Evolutionary conservation across 1,284 basidiomycete genomes (phyloP).

Genomic region (Irpex rosettiformis): DNA sequence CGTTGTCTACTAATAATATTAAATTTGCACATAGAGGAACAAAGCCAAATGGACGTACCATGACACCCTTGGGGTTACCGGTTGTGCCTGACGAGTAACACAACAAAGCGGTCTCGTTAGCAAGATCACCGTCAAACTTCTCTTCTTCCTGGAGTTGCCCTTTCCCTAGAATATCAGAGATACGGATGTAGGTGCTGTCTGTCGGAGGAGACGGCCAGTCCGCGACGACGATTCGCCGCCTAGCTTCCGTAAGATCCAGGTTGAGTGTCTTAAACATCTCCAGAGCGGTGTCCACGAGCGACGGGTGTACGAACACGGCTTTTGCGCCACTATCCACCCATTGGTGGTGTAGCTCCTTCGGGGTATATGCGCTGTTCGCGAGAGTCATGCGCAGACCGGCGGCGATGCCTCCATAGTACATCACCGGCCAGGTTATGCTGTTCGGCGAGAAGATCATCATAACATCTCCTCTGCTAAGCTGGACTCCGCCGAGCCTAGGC

Average conservation of each 20-base stretch:
- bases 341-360: conserved; percentile 29
- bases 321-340: conserved; percentile 38
- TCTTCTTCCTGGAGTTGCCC: conserved; percentile 16
- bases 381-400: conserved; percentile 33
- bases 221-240: conserved; percentile 26
- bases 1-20: conserved; percentile 30
- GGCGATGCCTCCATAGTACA: conserved; percentile 34
- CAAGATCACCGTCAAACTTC: conserved; percentile 15
- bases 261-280: conserved; percentile 30
- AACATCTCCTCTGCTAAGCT: conserved; percentile 36
- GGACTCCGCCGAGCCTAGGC: conserved; percentile 20
- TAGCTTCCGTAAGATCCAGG: conserved; percentile 24
- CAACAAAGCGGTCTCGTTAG: conserved; percentile 36
- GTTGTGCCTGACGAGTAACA: conserved; percentile 52
- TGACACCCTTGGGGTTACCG: conserved; percentile 38
- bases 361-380: conserved; percentile 35
- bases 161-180: conserved; percentile 14
- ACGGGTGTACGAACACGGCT: conserved; percentile 40
- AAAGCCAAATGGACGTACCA: conserved; percentile 23
- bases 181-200: conserved; percentile 5
- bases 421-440: conserved; percentile 40
- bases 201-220: conserved; percentile 16
- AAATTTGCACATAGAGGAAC: not conserved
- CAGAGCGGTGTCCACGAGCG: conserved; percentile 31
- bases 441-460: conserved; percentile 40